A percentile compares a stretch with the other conserved stretches of the same genome.
These are phyloP conservation scores for Globisporangium mamillatum DNA, from an alignment of 352 stramenopile genomes.

Conservation along the genomic window DNA sequence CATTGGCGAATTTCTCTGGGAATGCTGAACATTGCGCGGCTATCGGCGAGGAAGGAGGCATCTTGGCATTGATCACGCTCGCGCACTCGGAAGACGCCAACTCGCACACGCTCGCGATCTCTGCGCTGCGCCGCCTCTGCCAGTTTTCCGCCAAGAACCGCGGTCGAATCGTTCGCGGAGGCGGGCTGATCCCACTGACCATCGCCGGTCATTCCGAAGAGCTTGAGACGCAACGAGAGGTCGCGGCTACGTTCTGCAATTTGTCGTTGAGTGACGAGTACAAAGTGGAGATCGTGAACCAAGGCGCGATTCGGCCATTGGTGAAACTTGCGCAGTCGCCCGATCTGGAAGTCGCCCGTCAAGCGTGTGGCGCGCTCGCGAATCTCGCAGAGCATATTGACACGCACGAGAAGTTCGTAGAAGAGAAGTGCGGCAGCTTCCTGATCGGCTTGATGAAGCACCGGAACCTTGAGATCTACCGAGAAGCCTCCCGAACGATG, in stretches of 20 bases:
- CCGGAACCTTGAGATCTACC: constrained; percentile 88
- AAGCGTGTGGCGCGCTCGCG: constrained; percentile 90
- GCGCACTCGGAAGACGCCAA: constrained; percentile 87
- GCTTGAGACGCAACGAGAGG: constrained; percentile 94
- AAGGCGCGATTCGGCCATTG: constrained; percentile 74
- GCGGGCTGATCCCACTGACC: constrained; percentile 83
- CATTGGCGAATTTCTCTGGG: constrained; percentile 91
- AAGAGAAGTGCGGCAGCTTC: constrained; percentile 63
- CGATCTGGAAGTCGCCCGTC: constrained; percentile 90
- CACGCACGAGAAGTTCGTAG: constrained; percentile 89
- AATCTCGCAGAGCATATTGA: constrained; percentile 95
- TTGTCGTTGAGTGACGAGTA: constrained; percentile 91
- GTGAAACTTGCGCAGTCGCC: constrained; percentile 85
- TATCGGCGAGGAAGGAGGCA: constrained; percentile 90
- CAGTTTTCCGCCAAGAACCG: constrained; percentile 89
- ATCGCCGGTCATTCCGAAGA: constrained; percentile 84
- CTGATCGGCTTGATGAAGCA: constrained; percentile 84
- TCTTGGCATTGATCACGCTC: constrained; percentile 89
- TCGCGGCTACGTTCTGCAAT: constrained; percentile 93
- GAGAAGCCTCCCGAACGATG: constrained; percentile 91
- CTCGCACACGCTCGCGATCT: constrained; percentile 90
- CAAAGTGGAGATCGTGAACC: constrained; percentile 87
- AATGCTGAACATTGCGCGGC: constrained; percentile 84
- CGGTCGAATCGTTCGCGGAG: constrained; percentile 80
- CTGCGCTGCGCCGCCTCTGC: constrained; percentile 90